A percentile compares a stretch with the other conserved stretches of the same genome.
phyloP scores from a whole-genome alignment of 2,329 filamentous ascomycete species.

The Ophiocordyceps camponoti-leonardi region DNA sequence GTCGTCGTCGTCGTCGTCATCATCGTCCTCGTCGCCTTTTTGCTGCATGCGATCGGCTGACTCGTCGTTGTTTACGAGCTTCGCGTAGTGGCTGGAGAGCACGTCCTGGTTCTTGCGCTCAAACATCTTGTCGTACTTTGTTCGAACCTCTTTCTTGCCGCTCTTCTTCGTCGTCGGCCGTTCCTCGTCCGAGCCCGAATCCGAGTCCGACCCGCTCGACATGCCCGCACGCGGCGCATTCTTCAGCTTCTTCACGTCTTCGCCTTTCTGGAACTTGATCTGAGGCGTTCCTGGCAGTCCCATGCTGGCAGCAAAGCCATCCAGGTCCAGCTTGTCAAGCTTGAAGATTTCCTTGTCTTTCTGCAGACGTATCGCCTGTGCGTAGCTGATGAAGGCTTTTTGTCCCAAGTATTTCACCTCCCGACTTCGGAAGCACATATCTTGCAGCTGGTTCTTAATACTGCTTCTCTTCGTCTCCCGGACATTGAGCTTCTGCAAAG shows the following conservation, averaged over 20 bases:
- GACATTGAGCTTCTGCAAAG: slow-evolving; percentile 72
- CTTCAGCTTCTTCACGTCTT: slow-evolving; percentile 73
- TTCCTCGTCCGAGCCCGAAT: slow-evolving; percentile 31
- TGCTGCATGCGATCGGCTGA: slow-evolving; percentile 9
- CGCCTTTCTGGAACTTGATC: slow-evolving; percentile 84
- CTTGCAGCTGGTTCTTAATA: slow-evolving; percentile 72
- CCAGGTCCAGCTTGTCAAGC: slow-evolving; percentile 64
- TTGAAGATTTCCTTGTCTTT: slow-evolving; percentile 87
- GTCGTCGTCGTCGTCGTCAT: slow-evolving; percentile 57
- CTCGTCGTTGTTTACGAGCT: slow-evolving; percentile 49
- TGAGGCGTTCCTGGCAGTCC: slow-evolving; percentile 82
- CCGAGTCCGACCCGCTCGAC: slow-evolving; percentile 42
- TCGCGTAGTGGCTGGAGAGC: slow-evolving; percentile 81
- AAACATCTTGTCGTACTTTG: slow-evolving; percentile 97
- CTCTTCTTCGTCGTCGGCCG: slow-evolving; percentile 44
- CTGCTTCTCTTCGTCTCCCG: slow-evolving; percentile 77
- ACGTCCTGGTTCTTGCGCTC: slow-evolving; percentile 93
- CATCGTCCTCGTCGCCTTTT: slow-evolving; percentile 33
- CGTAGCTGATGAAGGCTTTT: slow-evolving; percentile 88
- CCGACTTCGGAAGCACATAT: slow-evolving; percentile 89
- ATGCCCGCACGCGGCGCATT: slow-evolving; percentile 59
- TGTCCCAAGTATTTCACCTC: slow-evolving; percentile 90
- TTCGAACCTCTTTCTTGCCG: slow-evolving; percentile 60
- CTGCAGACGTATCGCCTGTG: slow-evolving; percentile 69
- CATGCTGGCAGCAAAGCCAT: slow-evolving; percentile 70